phyloP scores from a whole-genome alignment of 805 yeast species.

The Suhomyces sp. region DNA sequence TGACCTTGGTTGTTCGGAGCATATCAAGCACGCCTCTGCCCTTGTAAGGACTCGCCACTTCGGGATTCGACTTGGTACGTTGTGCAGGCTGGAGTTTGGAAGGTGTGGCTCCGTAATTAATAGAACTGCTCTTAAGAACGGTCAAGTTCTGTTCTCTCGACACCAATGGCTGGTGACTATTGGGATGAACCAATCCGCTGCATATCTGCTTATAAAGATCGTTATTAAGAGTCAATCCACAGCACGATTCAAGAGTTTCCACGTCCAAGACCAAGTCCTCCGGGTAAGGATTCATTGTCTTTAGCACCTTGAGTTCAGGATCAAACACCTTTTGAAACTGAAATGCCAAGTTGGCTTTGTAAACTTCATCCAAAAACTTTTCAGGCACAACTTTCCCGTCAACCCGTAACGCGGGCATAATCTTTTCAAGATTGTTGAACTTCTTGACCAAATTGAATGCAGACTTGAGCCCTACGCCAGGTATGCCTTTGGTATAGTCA shows the following conservation, averaged over 20 bases:
- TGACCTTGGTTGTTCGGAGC: constrained; percentile 1
- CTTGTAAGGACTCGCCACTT: neutral
- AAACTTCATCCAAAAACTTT: constrained; percentile 57
- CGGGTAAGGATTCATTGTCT: constrained; percentile 59
- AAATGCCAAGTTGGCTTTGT: constrained; percentile 74
- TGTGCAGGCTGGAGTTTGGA: neutral
- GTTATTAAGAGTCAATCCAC: constrained; percentile 45
- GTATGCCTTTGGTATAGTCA: constrained; percentile 87
- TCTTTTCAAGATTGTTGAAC: constrained; percentile 50
- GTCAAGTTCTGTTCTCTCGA: constrained; percentile 45
- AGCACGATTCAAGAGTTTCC: constrained; percentile 42
- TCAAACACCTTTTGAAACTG: constrained; percentile 82
- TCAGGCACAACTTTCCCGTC: constrained; percentile 63
- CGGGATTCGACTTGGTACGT: constrained; percentile 1
- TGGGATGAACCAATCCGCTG: constrained; percentile 65
- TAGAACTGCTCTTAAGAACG: constrained; percentile 12
- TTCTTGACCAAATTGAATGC: constrained; percentile 62
- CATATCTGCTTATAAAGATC: constrained; percentile 57
- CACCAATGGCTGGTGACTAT: constrained; percentile 44
- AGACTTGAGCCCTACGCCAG: constrained; percentile 74
- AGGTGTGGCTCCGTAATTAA: neutral
- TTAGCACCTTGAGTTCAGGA: constrained; percentile 49
- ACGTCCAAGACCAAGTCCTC: constrained; percentile 37
- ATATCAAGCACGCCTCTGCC: constrained; percentile 1
- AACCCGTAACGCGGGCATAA: constrained; percentile 53